Percentiles rank a stretch among this genome's conserved stretches.
Evolutionary conservation across 352 stramenopile genomes (phyloP).

Genomic region (Pythium chondricola): DNA sequence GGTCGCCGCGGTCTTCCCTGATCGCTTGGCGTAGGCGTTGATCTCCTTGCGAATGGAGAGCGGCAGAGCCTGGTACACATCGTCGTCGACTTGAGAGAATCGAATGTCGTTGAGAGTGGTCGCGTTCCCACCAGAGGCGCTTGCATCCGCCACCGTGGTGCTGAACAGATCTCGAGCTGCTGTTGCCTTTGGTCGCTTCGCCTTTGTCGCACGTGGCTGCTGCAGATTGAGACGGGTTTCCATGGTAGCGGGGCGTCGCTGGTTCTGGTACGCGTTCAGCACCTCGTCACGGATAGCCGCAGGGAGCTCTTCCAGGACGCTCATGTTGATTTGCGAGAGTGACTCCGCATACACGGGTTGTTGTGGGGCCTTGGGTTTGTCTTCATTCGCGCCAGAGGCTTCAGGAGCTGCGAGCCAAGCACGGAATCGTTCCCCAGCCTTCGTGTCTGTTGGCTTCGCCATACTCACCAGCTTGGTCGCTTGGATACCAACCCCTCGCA

Average conservation of each 20-base stretch:
- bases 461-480: slow-evolving; percentile 53
- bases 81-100: slow-evolving; percentile 73
- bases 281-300: slow-evolving; percentile 51
- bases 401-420: slow-evolving; percentile 40
- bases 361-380: not conserved
- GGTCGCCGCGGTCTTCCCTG: too few species aligned
- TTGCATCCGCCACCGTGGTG: not conserved
- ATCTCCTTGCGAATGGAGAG: slow-evolving; percentile 66
- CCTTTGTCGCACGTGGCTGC: slow-evolving; percentile 13
- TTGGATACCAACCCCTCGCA: slow-evolving; percentile 73
- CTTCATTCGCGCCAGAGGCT: not conserved
- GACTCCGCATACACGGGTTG: slow-evolving; percentile 7
- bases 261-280: slow-evolving; percentile 23
- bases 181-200: slow-evolving; percentile 8
- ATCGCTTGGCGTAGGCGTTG: slow-evolving; percentile 52
- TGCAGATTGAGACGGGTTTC: slow-evolving; percentile 1
- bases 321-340: slow-evolving; percentile 64
- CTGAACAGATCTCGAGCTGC: not conserved
- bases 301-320: slow-evolving; percentile 54
- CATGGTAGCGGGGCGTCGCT: not conserved
- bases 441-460: slow-evolving; percentile 12
- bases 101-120: slow-evolving; percentile 59
- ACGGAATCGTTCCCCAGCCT: slow-evolving; percentile 41
- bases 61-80: slow-evolving; percentile 70
- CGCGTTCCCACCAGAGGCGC: not conserved